phyloP scores from a whole-genome alignment of 345 rosid genomes.

The Salix exigua region DNA sequence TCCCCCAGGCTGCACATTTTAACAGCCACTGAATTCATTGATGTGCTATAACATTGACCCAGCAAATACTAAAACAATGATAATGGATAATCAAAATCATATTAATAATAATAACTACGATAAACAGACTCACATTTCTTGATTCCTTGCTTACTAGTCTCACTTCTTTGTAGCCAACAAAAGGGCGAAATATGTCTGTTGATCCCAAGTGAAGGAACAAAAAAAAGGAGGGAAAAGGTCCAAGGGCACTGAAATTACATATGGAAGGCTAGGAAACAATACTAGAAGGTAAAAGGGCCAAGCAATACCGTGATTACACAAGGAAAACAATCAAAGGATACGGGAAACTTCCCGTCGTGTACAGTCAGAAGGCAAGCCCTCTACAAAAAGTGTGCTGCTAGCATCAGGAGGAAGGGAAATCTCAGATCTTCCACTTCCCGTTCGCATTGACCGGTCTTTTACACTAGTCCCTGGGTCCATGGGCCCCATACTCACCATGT shows the following conservation, averaged over 20 bases:
- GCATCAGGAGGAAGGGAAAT: slow-evolving; percentile 62
- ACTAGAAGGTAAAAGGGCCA: background rate
- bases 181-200: slow-evolving; percentile 65
- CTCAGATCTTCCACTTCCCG: slow-evolving; percentile 47
- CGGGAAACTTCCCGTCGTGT: slow-evolving; percentile 55
- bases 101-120: background rate
- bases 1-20: slow-evolving; percentile 52
- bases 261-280: slow-evolving; percentile 8
- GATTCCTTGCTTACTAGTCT: slow-evolving; percentile 68
- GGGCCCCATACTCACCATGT: slow-evolving; percentile 29
- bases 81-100: background rate
- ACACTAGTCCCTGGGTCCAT: slow-evolving; percentile 35
- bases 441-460: slow-evolving; percentile 39
- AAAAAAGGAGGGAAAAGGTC: background rate
- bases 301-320: slow-evolving; percentile 2
- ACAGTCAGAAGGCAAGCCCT: slow-evolving; percentile 60
- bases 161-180: slow-evolving; percentile 71
- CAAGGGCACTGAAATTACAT: slow-evolving; percentile 3
- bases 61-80: background rate
- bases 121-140: slow-evolving; percentile 41
- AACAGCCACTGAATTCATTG: slow-evolving; percentile 6
- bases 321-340: slow-evolving; percentile 39
- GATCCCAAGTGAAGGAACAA: slow-evolving; percentile 37
- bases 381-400: slow-evolving; percentile 54
- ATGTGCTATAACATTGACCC: background rate